These are phyloP conservation scores for Hypoxylon intermedium DNA, from an alignment of 495 filamentous ascomycete species.

Conservation along the genomic window DNA sequence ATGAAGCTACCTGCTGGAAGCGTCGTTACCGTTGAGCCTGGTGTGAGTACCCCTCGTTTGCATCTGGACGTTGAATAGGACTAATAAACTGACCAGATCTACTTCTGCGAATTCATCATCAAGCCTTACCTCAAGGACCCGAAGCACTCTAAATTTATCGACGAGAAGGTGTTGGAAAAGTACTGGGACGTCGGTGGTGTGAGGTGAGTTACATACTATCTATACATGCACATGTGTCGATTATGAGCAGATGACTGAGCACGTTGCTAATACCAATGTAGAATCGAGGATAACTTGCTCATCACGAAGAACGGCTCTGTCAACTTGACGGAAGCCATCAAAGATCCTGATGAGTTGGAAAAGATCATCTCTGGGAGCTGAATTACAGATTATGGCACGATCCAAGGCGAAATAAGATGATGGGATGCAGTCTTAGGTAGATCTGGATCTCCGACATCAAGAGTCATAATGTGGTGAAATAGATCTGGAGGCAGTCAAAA, in stretches of 20 bases:
- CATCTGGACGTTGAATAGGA: neutral
- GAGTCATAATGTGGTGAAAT: too few species aligned
- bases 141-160: conserved; percentile 74
- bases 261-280: conserved; percentile 25
- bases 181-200: conserved; percentile 95
- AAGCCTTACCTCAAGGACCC: conserved; percentile 76
- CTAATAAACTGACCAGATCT: conserved; percentile 64
- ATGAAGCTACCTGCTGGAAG: conserved; percentile 75
- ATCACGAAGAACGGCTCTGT: conserved; percentile 78
- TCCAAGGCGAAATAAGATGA: neutral
- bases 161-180: conserved; percentile 72
- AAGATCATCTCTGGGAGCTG: conserved; percentile 54
- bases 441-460: too few species aligned
- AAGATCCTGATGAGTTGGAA: conserved; percentile 75
- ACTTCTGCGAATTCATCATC: conserved; percentile 94
- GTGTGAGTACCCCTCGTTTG: conserved; percentile 58
- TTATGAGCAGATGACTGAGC: neutral
- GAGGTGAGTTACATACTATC: conserved; percentile 47
- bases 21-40: conserved; percentile 91
- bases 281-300: conserved; percentile 73
- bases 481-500: too few species aligned
- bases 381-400: neutral
- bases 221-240: too few species aligned
- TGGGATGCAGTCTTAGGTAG: neutral
- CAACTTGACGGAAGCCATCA: conserved; percentile 80